Evolutionary conservation across 2,329 filamentous ascomycete species (phyloP).

Genomic region (Alternaria alternata): DNA sequence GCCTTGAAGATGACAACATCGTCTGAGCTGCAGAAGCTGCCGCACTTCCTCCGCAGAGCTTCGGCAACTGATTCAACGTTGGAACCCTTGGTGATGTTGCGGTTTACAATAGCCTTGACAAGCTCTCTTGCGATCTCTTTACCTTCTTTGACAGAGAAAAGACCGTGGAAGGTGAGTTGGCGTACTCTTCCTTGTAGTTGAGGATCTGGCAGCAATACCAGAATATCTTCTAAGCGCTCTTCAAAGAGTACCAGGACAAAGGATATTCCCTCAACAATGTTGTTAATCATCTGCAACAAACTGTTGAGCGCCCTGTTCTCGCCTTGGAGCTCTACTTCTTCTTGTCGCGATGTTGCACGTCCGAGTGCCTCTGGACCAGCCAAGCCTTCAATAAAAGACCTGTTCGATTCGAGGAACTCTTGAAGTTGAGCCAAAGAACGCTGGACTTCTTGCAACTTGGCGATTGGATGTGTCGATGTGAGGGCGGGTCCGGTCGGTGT

Average conservation of each 20-base stretch:
- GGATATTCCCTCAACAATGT: constrained; percentile 94
- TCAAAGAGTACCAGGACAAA: constrained; percentile 96
- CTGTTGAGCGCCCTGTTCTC: constrained; percentile 93
- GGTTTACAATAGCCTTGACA: constrained; percentile 97
- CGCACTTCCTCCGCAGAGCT: constrained; percentile 88
- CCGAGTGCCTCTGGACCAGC: constrained; percentile 89
- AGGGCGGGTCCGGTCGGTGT: constrained; percentile 70
- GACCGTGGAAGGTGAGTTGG: constrained; percentile 82
- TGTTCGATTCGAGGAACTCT: constrained; percentile 86
- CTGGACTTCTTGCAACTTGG: constrained; percentile 79
- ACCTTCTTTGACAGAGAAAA: constrained; percentile 81
- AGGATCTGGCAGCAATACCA: constrained; percentile 73
- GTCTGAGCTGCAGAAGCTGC: constrained; percentile 96
- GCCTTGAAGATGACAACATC: constrained; percentile 99
- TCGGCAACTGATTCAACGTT: constrained; percentile 98
- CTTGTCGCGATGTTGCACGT: constrained; percentile 79
- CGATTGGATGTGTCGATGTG: constrained; percentile 69
- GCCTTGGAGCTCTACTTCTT: constrained; percentile 89
- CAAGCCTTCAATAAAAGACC: constrained; percentile 88
- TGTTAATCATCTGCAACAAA: constrained; percentile 82
- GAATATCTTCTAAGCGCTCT: constrained; percentile 89
- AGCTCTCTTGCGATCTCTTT: constrained; percentile 92
- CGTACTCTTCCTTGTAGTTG: constrained; percentile 72
- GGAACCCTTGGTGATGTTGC: constrained; percentile 94
- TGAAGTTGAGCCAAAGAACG: constrained; percentile 80